Evolutionary conservation across 148 eudicot species (phyloP), one percentile per base, ranked within the genome.

Genomic region (Chenopodium berlandieri): DNA sequence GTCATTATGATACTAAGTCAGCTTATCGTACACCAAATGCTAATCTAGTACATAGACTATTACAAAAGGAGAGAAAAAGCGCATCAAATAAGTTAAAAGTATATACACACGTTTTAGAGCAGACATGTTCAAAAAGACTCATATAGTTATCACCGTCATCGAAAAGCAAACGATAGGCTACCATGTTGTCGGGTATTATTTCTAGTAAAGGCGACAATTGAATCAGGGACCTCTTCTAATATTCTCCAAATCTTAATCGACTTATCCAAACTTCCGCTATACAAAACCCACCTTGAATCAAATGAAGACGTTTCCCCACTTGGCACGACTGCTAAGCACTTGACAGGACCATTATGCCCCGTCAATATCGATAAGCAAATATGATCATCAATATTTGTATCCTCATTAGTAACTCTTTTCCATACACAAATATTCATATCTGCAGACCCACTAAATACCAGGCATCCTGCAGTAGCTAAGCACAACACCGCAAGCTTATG

Each of bases 221-320:
- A 44, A 5, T 76, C 75, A 5, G 81, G 81, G 4, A 31, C 16
- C 0, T 83, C 75, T 13, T 89, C 74, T 0, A 89, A 88, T 54
- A 90, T 84, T 69, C 90, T 83, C 97, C 94, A 93, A 65, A 93
- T 87, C 80, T 93, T 93, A 31, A 93, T 91, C 30, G 97, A 93
- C 83, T 93, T 93, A 56, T 93, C 95, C 12, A 93, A 83, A 68
- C 97, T 91, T 20, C 97, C 97, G 44, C 94, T 91, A 27, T 93
- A 93, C 74, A 92, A 80, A 22, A 89, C 83, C 86, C 89, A 90
- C 46, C 73, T 74, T 17, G 77, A 32, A 3, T 77, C 82, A 1
- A 65, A 16, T 34, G 66, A 19, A 31, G 16, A 25, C 9, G 76
- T 10, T 23, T 76, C 88, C 14, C 78, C 62, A 4, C 84, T 90